Evolutionary conservation across 2,329 filamentous ascomycete species (phyloP).

Genomic region (Sphaerulina populicola): DNA sequence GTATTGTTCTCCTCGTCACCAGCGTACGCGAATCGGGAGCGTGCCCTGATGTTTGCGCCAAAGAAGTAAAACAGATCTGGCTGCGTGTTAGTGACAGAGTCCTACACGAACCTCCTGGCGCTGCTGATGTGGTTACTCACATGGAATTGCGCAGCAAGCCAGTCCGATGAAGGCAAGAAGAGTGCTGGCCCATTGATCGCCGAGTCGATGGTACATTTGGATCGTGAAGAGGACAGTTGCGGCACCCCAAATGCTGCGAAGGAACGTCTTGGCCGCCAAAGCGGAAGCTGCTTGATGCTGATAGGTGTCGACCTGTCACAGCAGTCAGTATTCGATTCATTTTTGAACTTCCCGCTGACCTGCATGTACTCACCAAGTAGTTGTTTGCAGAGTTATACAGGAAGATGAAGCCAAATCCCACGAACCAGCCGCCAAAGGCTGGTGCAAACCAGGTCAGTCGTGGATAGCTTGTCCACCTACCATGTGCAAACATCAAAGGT

Average conservation of each 20-base stretch:
- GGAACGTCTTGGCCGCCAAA: conserved; percentile 32
- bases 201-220: conserved; percentile 36
- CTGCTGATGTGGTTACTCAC: conserved; percentile 26
- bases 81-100: no score
- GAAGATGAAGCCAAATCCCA: conserved; percentile 31
- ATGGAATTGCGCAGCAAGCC: conserved; percentile 37
- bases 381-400: conserved; percentile 35
- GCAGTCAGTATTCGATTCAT: neutral
- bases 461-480: conserved; percentile 55
- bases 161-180: conserved; percentile 39
- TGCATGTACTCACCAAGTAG: conserved; percentile 30
- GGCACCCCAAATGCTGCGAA: conserved; percentile 18
- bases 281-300: conserved; percentile 57
- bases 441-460: conserved; percentile 63
- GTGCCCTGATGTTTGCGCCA: conserved; percentile 60
- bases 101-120: no score
- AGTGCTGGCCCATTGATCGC: conserved; percentile 41
- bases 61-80: conserved; percentile 61
- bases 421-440: conserved; percentile 25
- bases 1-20: conserved; percentile 44
- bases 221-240: conserved; percentile 27
- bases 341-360: neutral
- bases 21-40: conserved; percentile 64
- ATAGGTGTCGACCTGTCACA: conserved; percentile 50
- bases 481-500: no score